Evolutionary conservation across 2,329 filamentous ascomycete species (phyloP).

Genomic region (Fusarium sp.): DNA sequence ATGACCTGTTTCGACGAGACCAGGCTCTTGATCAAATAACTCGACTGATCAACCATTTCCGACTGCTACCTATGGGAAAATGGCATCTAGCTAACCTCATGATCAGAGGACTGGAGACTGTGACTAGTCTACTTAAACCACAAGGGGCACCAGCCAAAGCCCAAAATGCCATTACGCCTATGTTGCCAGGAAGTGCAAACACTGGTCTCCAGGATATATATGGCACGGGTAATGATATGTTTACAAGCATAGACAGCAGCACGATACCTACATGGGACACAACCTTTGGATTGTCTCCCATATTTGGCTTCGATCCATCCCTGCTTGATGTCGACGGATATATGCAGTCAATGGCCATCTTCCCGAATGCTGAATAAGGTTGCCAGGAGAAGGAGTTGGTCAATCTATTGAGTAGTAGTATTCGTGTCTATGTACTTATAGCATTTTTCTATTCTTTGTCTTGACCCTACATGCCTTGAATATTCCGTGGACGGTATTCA

Average conservation of each 20-base stretch:
- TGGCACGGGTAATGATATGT: constrained; percentile 11
- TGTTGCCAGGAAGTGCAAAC: neutral
- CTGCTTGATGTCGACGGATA: constrained; percentile 33
- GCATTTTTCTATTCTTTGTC: neutral
- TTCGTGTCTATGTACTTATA: constrained; percentile 2
- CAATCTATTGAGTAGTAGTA: neutral
- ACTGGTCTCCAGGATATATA: constrained; percentile 6
- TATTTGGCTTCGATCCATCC: constrained; percentile 49
- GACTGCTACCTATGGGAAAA: constrained; percentile 57
- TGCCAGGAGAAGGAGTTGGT: neutral
- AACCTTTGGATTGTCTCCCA: constrained; percentile 49
- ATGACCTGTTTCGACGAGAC: constrained; percentile 55
- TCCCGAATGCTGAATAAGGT: constrained; percentile 16
- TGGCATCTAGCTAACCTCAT: constrained; percentile 63
- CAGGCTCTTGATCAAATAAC: constrained; percentile 56
- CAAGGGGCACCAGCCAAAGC: neutral
- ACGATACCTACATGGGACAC: constrained; percentile 45
- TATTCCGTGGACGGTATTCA: constrained; percentile 68
- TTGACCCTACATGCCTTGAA: constrained; percentile 51
- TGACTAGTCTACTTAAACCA: constrained; percentile 10
- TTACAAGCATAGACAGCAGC: constrained; percentile 26
- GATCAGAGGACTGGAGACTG: constrained; percentile 59
- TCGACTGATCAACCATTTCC: constrained; percentile 57
- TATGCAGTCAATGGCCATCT: constrained; percentile 38
- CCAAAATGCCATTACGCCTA: neutral